These are phyloP conservation scores for Pleurotus pulmonarius DNA, from an alignment of 768 basidiomycete species.

Conservation along the genomic window DNA sequence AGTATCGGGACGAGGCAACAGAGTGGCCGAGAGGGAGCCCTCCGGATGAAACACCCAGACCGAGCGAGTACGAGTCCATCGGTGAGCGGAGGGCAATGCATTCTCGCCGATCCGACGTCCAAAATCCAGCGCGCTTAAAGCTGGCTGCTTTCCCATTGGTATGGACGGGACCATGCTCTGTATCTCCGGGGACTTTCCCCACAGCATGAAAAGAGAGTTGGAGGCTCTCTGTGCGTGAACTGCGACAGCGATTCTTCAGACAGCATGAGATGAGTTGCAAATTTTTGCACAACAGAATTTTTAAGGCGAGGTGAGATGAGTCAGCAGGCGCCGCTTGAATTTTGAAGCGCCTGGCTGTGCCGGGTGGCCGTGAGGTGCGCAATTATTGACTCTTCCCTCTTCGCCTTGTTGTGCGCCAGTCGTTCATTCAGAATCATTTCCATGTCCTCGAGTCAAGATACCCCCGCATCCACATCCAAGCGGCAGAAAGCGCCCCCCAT, in stretches of 20 bases:
- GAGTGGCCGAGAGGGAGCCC: slow-evolving; percentile 55
- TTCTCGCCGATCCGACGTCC: slow-evolving; percentile 48
- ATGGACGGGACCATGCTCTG: slow-evolving; percentile 60
- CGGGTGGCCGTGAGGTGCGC: background rate
- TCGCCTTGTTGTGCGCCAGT: background rate
- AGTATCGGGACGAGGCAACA: slow-evolving; percentile 38
- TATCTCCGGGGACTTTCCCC: slow-evolving; percentile 94
- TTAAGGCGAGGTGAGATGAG: slow-evolving; percentile 8
- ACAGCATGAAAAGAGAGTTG: slow-evolving; percentile 55
- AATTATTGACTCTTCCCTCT: background rate
- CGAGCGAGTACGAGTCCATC: background rate
- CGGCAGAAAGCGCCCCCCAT: background rate
- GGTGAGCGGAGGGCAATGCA: slow-evolving; percentile 27
- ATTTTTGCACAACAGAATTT: slow-evolving; percentile 10
- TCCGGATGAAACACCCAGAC: slow-evolving; percentile 7
- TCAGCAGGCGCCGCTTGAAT: background rate
- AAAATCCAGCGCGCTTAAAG: slow-evolving; percentile 64
- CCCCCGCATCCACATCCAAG: slow-evolving; percentile 1
- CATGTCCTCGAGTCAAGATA: slow-evolving; percentile 5
- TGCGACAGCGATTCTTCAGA: slow-evolving; percentile 85
- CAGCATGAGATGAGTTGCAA: slow-evolving; percentile 40
- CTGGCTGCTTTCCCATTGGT: slow-evolving; percentile 66
- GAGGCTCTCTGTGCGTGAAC: slow-evolving; percentile 65
- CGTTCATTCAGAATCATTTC: background rate
- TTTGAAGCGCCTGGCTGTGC: slow-evolving; percentile 21